These are phyloP conservation scores for Suillus paluster DNA, from an alignment of 768 basidiomycete genomes.

Conservation along the genomic window DNA sequence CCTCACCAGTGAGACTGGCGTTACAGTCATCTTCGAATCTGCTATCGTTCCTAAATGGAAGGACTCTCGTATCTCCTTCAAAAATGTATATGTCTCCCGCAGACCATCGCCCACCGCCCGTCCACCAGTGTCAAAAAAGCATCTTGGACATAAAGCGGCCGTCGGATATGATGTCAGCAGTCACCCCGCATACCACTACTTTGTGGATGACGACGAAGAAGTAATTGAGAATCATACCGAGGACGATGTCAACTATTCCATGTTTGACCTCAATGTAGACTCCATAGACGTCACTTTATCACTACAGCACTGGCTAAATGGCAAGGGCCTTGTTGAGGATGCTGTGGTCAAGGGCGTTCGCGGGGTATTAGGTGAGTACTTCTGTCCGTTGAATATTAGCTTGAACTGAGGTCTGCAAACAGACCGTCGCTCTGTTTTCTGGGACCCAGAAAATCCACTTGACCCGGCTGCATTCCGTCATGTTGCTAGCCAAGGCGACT, in stretches of 20 bases:
- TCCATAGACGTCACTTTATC: slow-evolving; percentile 95
- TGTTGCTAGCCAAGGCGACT: slow-evolving; percentile 75
- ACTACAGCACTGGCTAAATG: slow-evolving; percentile 90
- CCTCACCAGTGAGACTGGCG: slow-evolving; percentile 90
- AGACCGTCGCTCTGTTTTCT: slow-evolving; percentile 89
- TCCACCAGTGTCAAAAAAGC: slow-evolving; percentile 21
- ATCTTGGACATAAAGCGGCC: slow-evolving; percentile 56
- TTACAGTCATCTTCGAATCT: slow-evolving; percentile 94
- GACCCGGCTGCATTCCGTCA: slow-evolving; percentile 86
- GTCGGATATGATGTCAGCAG: slow-evolving; percentile 78
- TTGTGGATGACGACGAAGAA: slow-evolving; percentile 64
- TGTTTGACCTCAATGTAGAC: slow-evolving; percentile 93
- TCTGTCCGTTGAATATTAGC: neutral
- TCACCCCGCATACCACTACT: slow-evolving; percentile 70
- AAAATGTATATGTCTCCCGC: slow-evolving; percentile 93
- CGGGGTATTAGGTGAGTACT: slow-evolving; percentile 79
- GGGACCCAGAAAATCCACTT: slow-evolving; percentile 82
- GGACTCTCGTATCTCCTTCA: slow-evolving; percentile 93
- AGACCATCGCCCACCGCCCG: slow-evolving; percentile 49
- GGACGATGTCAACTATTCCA: slow-evolving; percentile 76
- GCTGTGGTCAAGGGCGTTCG: slow-evolving; percentile 94
- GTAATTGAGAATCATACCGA: slow-evolving; percentile 35
- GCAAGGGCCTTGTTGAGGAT: slow-evolving; percentile 90
- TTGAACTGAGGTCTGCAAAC: slow-evolving; percentile 1
- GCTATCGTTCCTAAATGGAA: slow-evolving; percentile 99